Conservation (phyloP, 192 early-diverging fungal genomes). For the Jimgerdemannia flammicorona region DNA sequence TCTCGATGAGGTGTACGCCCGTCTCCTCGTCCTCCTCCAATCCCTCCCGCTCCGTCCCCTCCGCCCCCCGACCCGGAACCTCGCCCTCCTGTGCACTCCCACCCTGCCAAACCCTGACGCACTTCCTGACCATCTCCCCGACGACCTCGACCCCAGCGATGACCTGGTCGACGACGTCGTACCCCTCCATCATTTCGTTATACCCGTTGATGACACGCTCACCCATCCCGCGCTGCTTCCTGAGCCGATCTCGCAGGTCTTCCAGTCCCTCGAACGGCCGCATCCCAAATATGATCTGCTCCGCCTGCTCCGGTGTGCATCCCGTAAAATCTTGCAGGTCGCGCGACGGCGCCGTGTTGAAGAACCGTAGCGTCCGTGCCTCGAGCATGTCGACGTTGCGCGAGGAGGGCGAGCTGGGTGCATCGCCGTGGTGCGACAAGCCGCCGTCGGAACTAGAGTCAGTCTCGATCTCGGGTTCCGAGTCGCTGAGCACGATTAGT, state of each 20-base stretch:
- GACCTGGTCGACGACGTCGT: slow-evolving; percentile 56
- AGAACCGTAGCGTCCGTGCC: too few relatives aligned
- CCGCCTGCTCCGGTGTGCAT: slow-evolving; percentile 33
- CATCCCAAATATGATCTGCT: slow-evolving; percentile 38
- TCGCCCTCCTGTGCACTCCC: neutral
- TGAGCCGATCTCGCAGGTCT: slow-evolving; percentile 45
- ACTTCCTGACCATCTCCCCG: slow-evolving; percentile 42
- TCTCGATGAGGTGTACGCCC: slow-evolving; percentile 35
- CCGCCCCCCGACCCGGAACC: neutral
- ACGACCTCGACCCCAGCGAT: slow-evolving; percentile 55
- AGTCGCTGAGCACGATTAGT: too few relatives aligned
- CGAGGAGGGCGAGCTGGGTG: too few relatives aligned
- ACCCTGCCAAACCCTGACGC: slow-evolving; percentile 46
- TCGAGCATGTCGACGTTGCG: too few relatives aligned
- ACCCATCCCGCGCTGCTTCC: slow-evolving; percentile 47
- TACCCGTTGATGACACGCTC: slow-evolving; percentile 49
- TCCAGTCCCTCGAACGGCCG: slow-evolving; percentile 57
- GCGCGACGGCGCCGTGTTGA: too few relatives aligned
- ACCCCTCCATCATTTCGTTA: slow-evolving; percentile 55
- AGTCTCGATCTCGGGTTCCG: too few relatives aligned
- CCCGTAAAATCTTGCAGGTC: too few relatives aligned
- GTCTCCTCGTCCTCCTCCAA: slow-evolving; percentile 25
- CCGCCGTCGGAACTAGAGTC: too few relatives aligned
- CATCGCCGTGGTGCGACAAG: too few relatives aligned
- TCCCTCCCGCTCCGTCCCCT: slow-evolving; percentile 15